These are phyloP conservation scores for Pseudogymnoascus sp. DNA, from an alignment of 2,329 filamentous ascomycete species.

Conservation along the genomic window DNA sequence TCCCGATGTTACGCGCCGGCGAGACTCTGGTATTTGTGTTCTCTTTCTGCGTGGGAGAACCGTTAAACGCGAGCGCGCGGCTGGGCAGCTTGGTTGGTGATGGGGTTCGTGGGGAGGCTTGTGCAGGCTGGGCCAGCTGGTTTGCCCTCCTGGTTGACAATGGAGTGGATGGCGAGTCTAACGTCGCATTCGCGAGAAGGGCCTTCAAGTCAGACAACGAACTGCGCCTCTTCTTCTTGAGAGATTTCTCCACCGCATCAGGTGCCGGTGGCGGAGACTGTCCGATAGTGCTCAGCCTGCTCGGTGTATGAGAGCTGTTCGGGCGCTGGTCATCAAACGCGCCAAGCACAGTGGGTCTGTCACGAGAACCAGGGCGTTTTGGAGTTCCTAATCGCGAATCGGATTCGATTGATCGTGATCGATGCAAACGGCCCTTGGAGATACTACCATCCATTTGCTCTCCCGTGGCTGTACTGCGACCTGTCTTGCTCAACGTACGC, in stretches of 20 bases:
- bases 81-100: slow-evolving; percentile 24
- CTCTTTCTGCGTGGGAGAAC: slow-evolving; percentile 28
- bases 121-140: slow-evolving; percentile 19
- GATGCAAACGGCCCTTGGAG: slow-evolving; percentile 59
- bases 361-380: slow-evolving; percentile 51
- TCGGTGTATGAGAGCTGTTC: slow-evolving; percentile 46
- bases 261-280: slow-evolving; percentile 29
- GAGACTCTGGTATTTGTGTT: slow-evolving; percentile 19
- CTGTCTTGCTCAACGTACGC: slow-evolving; percentile 81
- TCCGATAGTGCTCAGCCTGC: slow-evolving; percentile 28
- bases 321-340: slow-evolving; percentile 57
- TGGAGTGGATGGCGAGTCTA: slow-evolving; percentile 39
- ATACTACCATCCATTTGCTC: slow-evolving; percentile 52
- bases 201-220: slow-evolving; percentile 80
- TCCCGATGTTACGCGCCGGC: slow-evolving; percentile 23
- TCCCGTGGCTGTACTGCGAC: slow-evolving; percentile 52
- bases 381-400: slow-evolving; percentile 44
- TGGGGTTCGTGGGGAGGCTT: slow-evolving; percentile 30
- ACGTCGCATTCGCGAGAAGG: slow-evolving; percentile 56
- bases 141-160: slow-evolving; percentile 16
- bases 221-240: slow-evolving; percentile 78
- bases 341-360: slow-evolving; percentile 55
- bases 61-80: slow-evolving; percentile 10
- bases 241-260: slow-evolving; percentile 39
- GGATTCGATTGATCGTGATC: slow-evolving; percentile 74